Evolutionary conservation across 306 rosid genomes (phyloP).

Genomic region (Macrotyloma uniflorum): DNA sequence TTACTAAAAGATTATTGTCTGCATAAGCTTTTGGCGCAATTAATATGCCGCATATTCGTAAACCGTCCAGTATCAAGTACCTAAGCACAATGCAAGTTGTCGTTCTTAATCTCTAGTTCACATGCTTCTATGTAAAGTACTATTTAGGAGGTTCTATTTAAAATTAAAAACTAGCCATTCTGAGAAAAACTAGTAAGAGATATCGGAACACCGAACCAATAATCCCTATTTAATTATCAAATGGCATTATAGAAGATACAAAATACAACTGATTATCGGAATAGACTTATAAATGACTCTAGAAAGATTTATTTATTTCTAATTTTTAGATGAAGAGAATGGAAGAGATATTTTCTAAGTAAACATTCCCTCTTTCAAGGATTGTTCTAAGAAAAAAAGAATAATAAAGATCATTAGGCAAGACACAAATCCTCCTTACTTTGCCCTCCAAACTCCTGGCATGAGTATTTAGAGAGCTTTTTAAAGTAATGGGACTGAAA

Average conservation of each 20-base stretch:
- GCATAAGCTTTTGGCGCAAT: not conserved
- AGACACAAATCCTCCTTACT: not conserved
- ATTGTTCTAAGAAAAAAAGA: not conserved
- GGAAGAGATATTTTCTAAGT: not conserved
- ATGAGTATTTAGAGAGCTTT: not conserved
- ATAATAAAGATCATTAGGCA: not conserved
- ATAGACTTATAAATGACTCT: not conserved
- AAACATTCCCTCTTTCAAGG: not conserved
- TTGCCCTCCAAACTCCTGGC: not conserved
- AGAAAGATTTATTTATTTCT: not conserved
- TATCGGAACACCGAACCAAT: not conserved
- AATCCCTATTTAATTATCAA: not conserved
- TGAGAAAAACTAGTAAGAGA: not conserved
- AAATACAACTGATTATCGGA: not conserved
- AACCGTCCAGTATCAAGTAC: not conserved
- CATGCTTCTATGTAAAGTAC: not conserved
- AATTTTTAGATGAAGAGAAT: not conserved
- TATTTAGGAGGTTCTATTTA: not conserved
- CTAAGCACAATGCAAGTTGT: conserved; percentile 3
- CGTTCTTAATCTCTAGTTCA: not conserved
- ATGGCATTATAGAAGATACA: not conserved
- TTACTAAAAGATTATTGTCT: not conserved
- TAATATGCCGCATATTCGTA: not conserved
- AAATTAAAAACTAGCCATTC: not conserved
- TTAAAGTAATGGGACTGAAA: not conserved